Evolutionary conservation across 1,284 basidiomycete genomes (phyloP), one percentile per base, ranked within the genome.

Genomic region (Leccinum subspadiceum): DNA sequence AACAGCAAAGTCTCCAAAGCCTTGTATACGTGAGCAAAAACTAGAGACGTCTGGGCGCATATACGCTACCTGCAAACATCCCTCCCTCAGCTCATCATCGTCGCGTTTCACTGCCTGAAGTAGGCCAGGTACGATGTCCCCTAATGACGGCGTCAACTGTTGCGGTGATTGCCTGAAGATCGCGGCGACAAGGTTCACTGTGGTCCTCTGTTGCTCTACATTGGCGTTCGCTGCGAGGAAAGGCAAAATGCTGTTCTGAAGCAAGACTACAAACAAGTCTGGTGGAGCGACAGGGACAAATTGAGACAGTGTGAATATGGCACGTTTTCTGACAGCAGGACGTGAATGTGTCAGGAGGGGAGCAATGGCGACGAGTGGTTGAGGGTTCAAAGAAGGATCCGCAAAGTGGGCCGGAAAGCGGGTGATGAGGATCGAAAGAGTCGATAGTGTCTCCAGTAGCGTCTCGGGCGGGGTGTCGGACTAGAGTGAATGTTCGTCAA

Each of bases 351-450:
- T 80, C 26, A 97, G 82, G 29, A 96, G 82, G 39, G 90, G 88
- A 0, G 88, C 84, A 52, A 97, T 84, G 15, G 89, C 85, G 12
- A 80, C 74, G 12, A 97, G 79, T 3, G 93, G 89, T 15, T 85
- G 75, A 60, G 85, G 78, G 63, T 77, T 67, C 65, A 85, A 71
- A 68, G 73, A 72, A 5, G 84, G 79, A 59, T 82, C 79, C 4
- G 86, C 77, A n/a, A 93, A 77, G 62, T 90, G 83, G 37, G 80
- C 76, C 12, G 91, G 90, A 80, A 96, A 96, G 48, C 95, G 89
- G 62, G 84, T 84, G 72, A 96, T 93, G 62, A 98, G 84, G 71
- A 98, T 96, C 8, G 93, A 89, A 17, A 98, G 81, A 60, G 96
- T 95, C 46, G 95, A 90, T 10, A 98, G 81, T 0, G 92, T 92